Conservation (phyloP, 331 rosid species). For the Acacia pycnantha region DNA sequence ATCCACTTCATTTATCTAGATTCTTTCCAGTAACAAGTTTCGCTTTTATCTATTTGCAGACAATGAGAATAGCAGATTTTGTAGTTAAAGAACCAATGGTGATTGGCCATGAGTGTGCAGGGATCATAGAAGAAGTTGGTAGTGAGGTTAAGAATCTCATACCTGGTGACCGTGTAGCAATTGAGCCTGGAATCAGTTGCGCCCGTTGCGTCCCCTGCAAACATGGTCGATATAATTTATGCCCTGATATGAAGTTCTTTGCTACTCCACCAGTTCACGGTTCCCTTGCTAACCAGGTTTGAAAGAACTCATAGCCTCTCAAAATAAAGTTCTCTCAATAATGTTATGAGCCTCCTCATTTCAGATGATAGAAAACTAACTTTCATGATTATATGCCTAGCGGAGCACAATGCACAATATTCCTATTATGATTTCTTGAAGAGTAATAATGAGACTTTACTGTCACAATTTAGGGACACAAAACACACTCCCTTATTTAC, state of each 20-base stretch:
- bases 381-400: not conserved
- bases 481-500: too few species aligned
- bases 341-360: not conserved
- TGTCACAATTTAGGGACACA: not conserved
- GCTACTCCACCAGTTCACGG: slow-evolving; percentile 3
- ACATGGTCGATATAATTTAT: slow-evolving; percentile 77
- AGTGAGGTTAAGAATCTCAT: slow-evolving; percentile 55
- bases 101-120: slow-evolving; percentile 97
- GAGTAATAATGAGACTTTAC: not conserved
- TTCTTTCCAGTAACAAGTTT: not conserved
- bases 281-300: slow-evolving; percentile 9
- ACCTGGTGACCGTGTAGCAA: slow-evolving; percentile 77
- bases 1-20: not conserved
- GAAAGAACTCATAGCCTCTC: not conserved
- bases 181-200: slow-evolving; percentile 93
- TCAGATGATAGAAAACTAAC: not conserved
- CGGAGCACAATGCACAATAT: not conserved
- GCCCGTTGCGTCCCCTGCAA: slow-evolving; percentile 75
- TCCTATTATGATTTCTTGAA: too few species aligned
- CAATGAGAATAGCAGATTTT: slow-evolving; percentile 74
- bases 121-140: slow-evolving; percentile 85
- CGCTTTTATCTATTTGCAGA: slow-evolving; percentile 43
- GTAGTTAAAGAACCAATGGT: slow-evolving; percentile 95
- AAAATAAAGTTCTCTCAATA: not conserved
- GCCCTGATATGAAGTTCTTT: slow-evolving; percentile 3